These are phyloP conservation scores for Colletotrichum tabaci DNA, from an alignment of 2,329 filamentous ascomycete genomes.

Conservation along the genomic window DNA sequence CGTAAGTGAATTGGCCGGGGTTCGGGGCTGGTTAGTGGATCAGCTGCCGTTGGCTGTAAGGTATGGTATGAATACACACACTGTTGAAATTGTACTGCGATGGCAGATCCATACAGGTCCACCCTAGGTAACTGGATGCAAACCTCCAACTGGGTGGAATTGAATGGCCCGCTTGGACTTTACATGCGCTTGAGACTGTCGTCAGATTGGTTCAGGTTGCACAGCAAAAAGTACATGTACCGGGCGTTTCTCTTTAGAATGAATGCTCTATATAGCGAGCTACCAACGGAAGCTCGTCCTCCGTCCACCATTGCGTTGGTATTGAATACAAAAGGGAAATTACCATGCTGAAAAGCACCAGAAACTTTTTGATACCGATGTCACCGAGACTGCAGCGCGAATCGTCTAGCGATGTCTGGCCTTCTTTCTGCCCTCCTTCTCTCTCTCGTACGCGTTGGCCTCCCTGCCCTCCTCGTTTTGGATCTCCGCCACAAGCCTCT, in stretches of 20 bases:
- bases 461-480: constrained; percentile 93
- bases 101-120: background rate
- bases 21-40: background rate
- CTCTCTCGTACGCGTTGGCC: constrained; percentile 89
- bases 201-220: background rate
- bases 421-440: constrained; percentile 82
- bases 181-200: background rate
- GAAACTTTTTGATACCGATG: constrained; percentile 30
- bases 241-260: background rate
- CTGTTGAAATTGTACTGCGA: background rate
- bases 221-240: background rate
- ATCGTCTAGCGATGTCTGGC: constrained; percentile 57
- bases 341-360: constrained; percentile 26
- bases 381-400: background rate
- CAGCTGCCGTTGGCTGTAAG: background rate
- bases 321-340: constrained; percentile 38
- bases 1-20: background rate
- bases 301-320: constrained; percentile 22
- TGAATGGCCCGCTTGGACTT: background rate
- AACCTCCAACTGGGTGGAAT: too few species aligned
- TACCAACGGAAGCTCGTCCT: background rate
- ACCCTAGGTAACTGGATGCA: background rate
- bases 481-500: constrained; percentile 91
- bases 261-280: background rate
- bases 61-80: background rate